Base-by-base conservation (phyloP, 768 basidiomycete species). In the Trametes punicea region DNA sequence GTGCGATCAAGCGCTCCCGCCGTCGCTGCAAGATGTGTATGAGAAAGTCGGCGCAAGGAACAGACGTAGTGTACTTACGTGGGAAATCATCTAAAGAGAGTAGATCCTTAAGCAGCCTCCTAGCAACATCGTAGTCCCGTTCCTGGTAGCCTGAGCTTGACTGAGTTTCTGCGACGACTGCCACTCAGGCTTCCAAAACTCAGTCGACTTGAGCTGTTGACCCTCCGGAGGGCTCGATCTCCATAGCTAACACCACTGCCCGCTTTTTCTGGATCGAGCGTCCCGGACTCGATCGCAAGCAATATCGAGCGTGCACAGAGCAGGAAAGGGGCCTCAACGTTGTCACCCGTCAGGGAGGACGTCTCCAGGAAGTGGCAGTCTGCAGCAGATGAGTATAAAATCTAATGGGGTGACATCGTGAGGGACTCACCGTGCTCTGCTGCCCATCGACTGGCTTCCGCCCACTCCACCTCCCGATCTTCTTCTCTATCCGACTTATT, bases 221-320 rank as follows among this genome's bases (percentile, higher is more conserved):
- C 92, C 65, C 96, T 80, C 54, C 93, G 81, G 29, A 98, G 77
- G 21, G 93, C 90, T 56, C 97, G 81, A 70, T 98, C 97, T 8
- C 97, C 97, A 67, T 97, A 99, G 65, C 90, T 93, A 41, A 99
- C 93, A 20, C 97, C 97, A 59, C 91, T 94, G 1, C 93, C 96
- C 15, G 91, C 83, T 67, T 90, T 89, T 73, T 98, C 95, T 38
- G 96, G 96, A 71, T 98, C 93, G 34, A 98, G 79, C 15, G 78
- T 77, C 25, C 93, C 94, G 15, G 91, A 88, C 72, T 98, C 95
- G 64, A 98, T 93, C 20, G 91, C 83, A 21, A 94, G 78, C 51
- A 98, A 77, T 61, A 97, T 93, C 7, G 90, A 87, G 51, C 93
- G 84, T 26, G 93, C 90, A 20, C 90, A 86, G 40, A 90, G 76